Conservation (phyloP, 108 stramenopile species). For the Schizochytrium sp. region DNA sequence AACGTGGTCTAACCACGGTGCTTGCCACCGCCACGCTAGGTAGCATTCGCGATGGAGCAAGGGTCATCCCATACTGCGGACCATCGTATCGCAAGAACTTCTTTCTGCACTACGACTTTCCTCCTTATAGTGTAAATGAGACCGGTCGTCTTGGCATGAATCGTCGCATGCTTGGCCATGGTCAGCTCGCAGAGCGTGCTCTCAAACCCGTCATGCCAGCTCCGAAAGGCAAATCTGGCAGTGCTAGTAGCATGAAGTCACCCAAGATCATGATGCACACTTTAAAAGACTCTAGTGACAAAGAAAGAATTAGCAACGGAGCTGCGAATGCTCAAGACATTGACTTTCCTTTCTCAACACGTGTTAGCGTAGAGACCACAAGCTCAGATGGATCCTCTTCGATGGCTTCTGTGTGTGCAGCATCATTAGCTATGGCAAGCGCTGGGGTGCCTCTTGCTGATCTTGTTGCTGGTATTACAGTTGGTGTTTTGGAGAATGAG, state of each 20-base stretch:
- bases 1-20: slow-evolving; percentile 86
- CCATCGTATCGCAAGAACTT: slow-evolving; percentile 4
- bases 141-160: slow-evolving; percentile 72
- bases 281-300: too few species aligned
- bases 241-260: too few species aligned
- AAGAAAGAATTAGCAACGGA: too few species aligned
- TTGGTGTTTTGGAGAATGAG: slow-evolving; percentile 76
- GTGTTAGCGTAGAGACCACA: slow-evolving; percentile 86
- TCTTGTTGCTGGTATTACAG: slow-evolving; percentile 88
- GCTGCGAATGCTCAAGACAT: too few species aligned
- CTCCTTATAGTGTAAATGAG: slow-evolving; percentile 82
- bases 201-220: slow-evolving; percentile 84
- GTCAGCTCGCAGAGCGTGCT: slow-evolving; percentile 87
- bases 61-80: slow-evolving; percentile 20
- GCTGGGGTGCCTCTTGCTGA: slow-evolving; percentile 86
- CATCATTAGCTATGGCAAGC: slow-evolving; percentile 85
- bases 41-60: not conserved
- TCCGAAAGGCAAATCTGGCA: not conserved
- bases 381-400: slow-evolving; percentile 83
- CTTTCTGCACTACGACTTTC: slow-evolving; percentile 90
- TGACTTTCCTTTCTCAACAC: slow-evolving; percentile 87
- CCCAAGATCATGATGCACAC: not conserved
- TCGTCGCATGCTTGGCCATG: slow-evolving; percentile 84
- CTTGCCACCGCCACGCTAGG: slow-evolving; percentile 81
- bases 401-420: slow-evolving; percentile 85